These are phyloP conservation scores for Trichoderma semiorbis DNA, from an alignment of 2,329 filamentous ascomycete genomes.

Conservation along the genomic window DNA sequence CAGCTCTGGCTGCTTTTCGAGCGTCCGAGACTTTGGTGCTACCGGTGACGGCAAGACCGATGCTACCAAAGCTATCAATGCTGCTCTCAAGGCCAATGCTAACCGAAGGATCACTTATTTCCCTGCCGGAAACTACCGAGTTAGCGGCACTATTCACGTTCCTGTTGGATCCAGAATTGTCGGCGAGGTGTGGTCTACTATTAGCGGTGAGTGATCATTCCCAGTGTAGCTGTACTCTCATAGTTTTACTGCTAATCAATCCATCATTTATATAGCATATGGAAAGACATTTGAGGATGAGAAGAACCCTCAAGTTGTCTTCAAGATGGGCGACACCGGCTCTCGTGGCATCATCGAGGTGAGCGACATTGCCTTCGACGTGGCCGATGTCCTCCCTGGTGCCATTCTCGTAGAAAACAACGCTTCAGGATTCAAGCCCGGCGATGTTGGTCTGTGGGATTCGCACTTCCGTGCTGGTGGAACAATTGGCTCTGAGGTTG, in stretches of 20 bases:
- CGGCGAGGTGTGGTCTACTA: slow-evolving; percentile 18
- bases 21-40: slow-evolving; percentile 68
- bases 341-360: slow-evolving; percentile 66
- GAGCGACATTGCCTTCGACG: slow-evolving; percentile 65
- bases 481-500: slow-evolving; percentile 27
- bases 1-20: slow-evolving; percentile 31
- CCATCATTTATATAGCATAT: background rate
- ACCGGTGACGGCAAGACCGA: slow-evolving; percentile 64
- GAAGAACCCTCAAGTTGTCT: slow-evolving; percentile 34
- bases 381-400: slow-evolving; percentile 61
- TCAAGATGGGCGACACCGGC: slow-evolving; percentile 60
- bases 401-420: slow-evolving; percentile 70
- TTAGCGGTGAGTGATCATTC: slow-evolving; percentile 14
- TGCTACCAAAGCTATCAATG: slow-evolving; percentile 79
- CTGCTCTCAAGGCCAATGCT: slow-evolving; percentile 52
- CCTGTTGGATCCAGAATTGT: slow-evolving; percentile 18
- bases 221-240: background rate
- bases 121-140: slow-evolving; percentile 34
- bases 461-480: slow-evolving; percentile 43
- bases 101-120: slow-evolving; percentile 18
- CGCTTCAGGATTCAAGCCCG: slow-evolving; percentile 27
- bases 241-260: background rate
- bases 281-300: slow-evolving; percentile 18
- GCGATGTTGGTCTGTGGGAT: slow-evolving; percentile 48
- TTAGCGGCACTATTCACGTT: slow-evolving; percentile 28